These are phyloP conservation scores for Aspergillus sp. DNA, from an alignment of 2,329 filamentous ascomycete genomes.

Conservation along the genomic window DNA sequence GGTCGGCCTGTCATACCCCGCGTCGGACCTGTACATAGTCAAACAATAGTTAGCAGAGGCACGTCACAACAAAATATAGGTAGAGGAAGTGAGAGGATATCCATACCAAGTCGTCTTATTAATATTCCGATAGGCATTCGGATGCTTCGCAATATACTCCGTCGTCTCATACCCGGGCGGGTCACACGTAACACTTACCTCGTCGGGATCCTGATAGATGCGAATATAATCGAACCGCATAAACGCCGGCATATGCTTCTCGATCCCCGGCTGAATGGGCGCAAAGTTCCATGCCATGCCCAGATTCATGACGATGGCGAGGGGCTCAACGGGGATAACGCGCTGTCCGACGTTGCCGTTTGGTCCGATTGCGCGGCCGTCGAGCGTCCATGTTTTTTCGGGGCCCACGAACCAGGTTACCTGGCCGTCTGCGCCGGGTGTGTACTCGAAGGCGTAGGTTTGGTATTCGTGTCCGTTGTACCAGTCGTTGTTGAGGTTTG, in stretches of 20 bases:
- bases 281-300: constrained; percentile 73
- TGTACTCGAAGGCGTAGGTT: constrained; percentile 67
- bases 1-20: constrained; percentile 63
- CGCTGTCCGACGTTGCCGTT: constrained; percentile 73
- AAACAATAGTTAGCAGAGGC: constrained; percentile 9
- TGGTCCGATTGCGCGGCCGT: constrained; percentile 63
- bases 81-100: too few relatives aligned
- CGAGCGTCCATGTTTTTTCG: constrained; percentile 67
- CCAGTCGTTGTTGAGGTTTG: constrained; percentile 68
- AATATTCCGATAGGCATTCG: constrained; percentile 64
- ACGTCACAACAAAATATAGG: too few relatives aligned
- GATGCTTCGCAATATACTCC: constrained; percentile 66
- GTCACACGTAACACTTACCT: constrained; percentile 67
- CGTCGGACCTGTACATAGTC: constrained; percentile 43
- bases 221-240: constrained; percentile 73
- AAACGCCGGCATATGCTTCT: constrained; percentile 62
- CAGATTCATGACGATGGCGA: constrained; percentile 70
- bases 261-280: constrained; percentile 62
- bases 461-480: constrained; percentile 69
- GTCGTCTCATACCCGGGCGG: constrained; percentile 70
- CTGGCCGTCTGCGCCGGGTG: constrained; percentile 62
- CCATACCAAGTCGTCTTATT: constrained; percentile 67
- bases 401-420: constrained; percentile 72
- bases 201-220: constrained; percentile 68
- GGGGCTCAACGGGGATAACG: constrained; percentile 68